Percentiles rank a stretch among this genome's conserved stretches.
phyloP scores from a whole-genome alignment of 2,329 filamentous ascomycete genomes.

The Sporothrix pallida region DNA sequence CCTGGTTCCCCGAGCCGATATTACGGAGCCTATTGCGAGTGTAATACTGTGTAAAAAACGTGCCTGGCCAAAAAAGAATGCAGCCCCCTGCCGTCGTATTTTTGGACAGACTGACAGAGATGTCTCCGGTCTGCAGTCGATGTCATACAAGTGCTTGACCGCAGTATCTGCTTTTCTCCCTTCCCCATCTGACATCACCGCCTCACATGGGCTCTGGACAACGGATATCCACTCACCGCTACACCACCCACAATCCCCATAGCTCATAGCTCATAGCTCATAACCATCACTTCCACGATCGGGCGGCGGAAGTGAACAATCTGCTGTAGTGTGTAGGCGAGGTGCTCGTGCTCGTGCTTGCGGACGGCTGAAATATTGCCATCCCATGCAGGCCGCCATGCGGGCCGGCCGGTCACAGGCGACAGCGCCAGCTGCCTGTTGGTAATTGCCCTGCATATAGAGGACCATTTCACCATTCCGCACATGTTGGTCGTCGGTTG shows the following conservation, averaged over 20 bases:
- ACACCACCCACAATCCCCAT: background rate
- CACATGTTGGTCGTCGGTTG: too few species aligned
- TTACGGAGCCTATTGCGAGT: background rate
- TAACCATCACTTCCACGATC: background rate
- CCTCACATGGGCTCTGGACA: background rate
- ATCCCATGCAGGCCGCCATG: background rate
- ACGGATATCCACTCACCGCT: background rate
- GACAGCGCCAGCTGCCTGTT: too few species aligned
- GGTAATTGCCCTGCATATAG: too few species aligned
- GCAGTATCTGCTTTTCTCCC: background rate
- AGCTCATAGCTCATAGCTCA: background rate
- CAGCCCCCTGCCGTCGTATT: conserved; percentile 7
- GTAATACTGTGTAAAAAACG: background rate
- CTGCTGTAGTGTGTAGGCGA: too few species aligned
- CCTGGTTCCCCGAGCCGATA: conserved; percentile 25
- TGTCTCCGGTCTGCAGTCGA: background rate
- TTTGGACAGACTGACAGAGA: background rate
- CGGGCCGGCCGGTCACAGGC: too few species aligned
- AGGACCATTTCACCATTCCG: too few species aligned
- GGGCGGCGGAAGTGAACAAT: background rate
- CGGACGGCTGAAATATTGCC: too few species aligned
- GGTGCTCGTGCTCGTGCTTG: too few species aligned
- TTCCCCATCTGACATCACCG: background rate
- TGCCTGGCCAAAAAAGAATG: background rate
- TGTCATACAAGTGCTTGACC: background rate